Evolutionary conservation across 768 basidiomycete species (phyloP).

Genomic region (Russula vinacea): DNA sequence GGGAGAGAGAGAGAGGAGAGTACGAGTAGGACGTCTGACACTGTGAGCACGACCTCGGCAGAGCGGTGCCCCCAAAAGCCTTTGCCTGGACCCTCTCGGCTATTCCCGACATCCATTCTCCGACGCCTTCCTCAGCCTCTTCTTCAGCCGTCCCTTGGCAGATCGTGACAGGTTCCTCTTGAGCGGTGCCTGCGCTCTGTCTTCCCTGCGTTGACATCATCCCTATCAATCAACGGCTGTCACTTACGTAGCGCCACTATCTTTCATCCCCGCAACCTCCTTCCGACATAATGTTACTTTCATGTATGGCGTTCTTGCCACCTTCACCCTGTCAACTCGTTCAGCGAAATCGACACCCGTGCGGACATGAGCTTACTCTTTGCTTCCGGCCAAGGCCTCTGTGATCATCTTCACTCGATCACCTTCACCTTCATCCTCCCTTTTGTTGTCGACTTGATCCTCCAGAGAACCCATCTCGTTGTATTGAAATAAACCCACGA

Average conservation of each 20-base stretch:
- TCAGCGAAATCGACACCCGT: neutral
- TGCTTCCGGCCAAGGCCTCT: slow-evolving; percentile 53
- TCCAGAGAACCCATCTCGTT: slow-evolving; percentile 64
- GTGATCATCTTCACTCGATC: slow-evolving; percentile 30
- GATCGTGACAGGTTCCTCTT: slow-evolving; percentile 55
- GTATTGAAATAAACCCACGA: slow-evolving; percentile 69
- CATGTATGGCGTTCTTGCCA: slow-evolving; percentile 60
- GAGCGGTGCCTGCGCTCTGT: slow-evolving; percentile 56
- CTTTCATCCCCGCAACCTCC: slow-evolving; percentile 38
- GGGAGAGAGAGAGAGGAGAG: neutral
- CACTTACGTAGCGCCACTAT: slow-evolving; percentile 52
- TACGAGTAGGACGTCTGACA: slow-evolving; percentile 11
- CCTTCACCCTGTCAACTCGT: slow-evolving; percentile 11
- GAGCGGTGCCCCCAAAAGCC: neutral
- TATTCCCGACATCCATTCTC: slow-evolving; percentile 24
- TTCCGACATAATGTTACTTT: slow-evolving; percentile 57
- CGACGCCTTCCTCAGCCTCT: slow-evolving; percentile 39
- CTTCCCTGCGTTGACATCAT: neutral
- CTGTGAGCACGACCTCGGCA: slow-evolving; percentile 8
- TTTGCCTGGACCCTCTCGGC: neutral
- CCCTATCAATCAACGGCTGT: neutral
- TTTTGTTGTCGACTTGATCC: slow-evolving; percentile 35
- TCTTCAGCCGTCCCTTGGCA: slow-evolving; percentile 54
- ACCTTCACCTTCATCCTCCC: slow-evolving; percentile 36
- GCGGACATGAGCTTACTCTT: slow-evolving; percentile 47